Evolutionary conservation across 2,329 filamentous ascomycete species (phyloP).

Genomic region (Sclerotinia sclerotiorum): DNA sequence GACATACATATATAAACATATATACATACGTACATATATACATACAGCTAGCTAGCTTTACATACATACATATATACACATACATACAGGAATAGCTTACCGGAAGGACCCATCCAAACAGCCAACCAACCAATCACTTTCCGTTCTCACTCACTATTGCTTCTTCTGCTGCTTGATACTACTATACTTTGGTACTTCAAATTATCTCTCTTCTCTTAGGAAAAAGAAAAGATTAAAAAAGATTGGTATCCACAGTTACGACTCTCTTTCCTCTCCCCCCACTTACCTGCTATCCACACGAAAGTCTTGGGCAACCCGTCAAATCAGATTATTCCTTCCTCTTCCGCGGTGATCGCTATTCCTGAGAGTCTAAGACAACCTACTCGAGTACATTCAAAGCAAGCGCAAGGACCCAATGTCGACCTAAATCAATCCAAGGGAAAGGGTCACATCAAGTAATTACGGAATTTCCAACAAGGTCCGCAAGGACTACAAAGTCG

Average conservation of each 20-base stretch:
- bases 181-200: neutral
- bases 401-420: constrained; percentile 20
- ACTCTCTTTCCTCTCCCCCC: constrained; percentile 15
- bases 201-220: neutral
- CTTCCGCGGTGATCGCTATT: constrained; percentile 20
- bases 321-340: constrained; percentile 9
- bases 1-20: neutral
- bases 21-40: neutral
- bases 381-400: neutral
- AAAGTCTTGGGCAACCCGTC: constrained; percentile 12
- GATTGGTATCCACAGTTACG: constrained; percentile 10
- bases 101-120: neutral
- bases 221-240: neutral
- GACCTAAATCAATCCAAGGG: constrained; percentile 14
- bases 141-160: neutral
- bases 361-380: neutral
- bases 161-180: neutral
- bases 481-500: constrained; percentile 21
- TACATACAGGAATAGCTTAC: neutral
- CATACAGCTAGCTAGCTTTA: neutral
- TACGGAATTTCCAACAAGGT: neutral
- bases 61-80: neutral
- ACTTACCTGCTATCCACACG: constrained; percentile 12
- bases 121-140: neutral
- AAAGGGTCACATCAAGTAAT: constrained; percentile 9